Evolutionary conservation across 345 rosid genomes (phyloP), one percentile per base, ranked within the genome.

Genomic region (Sapria himalayana): DNA sequence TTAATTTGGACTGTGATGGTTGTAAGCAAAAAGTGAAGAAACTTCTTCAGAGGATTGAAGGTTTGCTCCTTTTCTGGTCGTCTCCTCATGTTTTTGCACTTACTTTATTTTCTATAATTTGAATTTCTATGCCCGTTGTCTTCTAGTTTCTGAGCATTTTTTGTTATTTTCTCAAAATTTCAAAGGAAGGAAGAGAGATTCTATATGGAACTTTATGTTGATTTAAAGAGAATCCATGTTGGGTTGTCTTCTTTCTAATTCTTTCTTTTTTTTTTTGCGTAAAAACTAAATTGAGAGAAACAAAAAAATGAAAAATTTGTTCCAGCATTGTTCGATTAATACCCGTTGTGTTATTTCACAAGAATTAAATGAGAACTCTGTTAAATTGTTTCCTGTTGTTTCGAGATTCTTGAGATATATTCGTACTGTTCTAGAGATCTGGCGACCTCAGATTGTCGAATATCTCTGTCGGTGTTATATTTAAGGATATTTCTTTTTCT

Each of bases 21-120:
- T 81, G 93, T 64, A 77, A 66, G 66, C 71, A 70, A 49, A 74
- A 74, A 58, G 93, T 81, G 49, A 81, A 74, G 73, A 81, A 81
- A 58, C 63, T 74, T 23, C 78, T 81, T 36, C 93, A 72, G 58
- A 77, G 73, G 46, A 81, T 72, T 61, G 93, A 77, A 72, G 93
- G 93, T 81, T 33, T 12, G 42, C 52, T 37, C 25, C 17, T 41
- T 54, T 43, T 42, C 10, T 4, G 9, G 5, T 17, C 19, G 1
- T 4, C 9, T 12, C 27, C 20, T 25, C 9, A 2, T 10, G 1
- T 36, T 19, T 16, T 21, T 33, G 3, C 9, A 4, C n/a, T 29
- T 1, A 39, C 31, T 7, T 9, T 29, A 6, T 20, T 14, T 19
- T 41, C 24, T 29, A 9, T 4, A 27, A 6, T 7, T 35, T 2